Evolutionary conservation across 2,329 filamentous ascomycete genomes (phyloP).

Genomic region (Paraphaeosphaeria minitans): DNA sequence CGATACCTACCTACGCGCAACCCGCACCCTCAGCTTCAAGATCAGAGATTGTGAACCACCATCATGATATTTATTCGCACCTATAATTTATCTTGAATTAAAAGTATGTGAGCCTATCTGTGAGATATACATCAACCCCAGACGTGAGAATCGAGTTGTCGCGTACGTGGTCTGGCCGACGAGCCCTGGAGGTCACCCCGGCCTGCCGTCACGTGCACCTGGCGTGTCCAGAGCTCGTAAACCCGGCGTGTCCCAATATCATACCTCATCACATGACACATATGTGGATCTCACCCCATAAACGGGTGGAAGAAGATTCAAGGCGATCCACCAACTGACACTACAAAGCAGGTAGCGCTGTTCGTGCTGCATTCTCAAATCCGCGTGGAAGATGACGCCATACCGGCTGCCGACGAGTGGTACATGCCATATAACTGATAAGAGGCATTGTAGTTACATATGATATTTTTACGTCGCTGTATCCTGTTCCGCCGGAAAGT

Average conservation of each 20-base stretch:
- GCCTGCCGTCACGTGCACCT: not conserved
- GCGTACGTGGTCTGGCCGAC: not conserved
- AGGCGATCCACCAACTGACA: slow-evolving; percentile 1
- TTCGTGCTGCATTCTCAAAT: slow-evolving; percentile 1
- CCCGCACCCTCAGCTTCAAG: not conserved
- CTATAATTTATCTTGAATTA: too few relatives aligned
- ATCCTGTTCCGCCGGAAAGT: too few relatives aligned
- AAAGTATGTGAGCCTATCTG: too few relatives aligned
- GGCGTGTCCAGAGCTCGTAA: not conserved
- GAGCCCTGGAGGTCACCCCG: too few relatives aligned
- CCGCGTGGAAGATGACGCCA: slow-evolving; percentile 6
- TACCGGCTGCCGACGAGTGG: slow-evolving; percentile 4
- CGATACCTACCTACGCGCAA: not conserved
- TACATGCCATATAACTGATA: slow-evolving; percentile 1
- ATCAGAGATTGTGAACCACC: too few relatives aligned
- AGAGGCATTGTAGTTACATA: not conserved
- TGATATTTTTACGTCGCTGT: not conserved
- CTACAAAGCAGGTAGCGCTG: not conserved
- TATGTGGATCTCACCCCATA: not conserved
- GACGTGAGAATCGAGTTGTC: too few relatives aligned
- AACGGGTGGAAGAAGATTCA: not conserved
- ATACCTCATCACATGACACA: not conserved
- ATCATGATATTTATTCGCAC: too few relatives aligned
- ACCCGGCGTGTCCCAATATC: not conserved
- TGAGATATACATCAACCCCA: too few relatives aligned